Evolutionary conservation across 2,329 filamentous ascomycete species (phyloP), one percentile per base, ranked within the genome.

Genomic region (Penicillium sp.): DNA sequence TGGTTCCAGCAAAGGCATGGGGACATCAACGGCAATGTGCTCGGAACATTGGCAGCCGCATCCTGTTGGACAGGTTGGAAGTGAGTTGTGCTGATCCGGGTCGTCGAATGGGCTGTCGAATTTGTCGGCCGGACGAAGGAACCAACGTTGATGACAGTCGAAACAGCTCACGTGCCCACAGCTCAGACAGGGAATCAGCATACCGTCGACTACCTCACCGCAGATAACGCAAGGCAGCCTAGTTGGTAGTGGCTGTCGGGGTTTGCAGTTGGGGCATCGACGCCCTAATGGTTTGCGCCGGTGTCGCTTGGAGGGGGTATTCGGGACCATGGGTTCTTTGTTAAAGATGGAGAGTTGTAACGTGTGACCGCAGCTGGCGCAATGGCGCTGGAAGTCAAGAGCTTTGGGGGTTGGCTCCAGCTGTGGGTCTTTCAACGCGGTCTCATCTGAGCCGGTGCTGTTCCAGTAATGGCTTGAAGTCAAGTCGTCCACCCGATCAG

Each of bases 141-240:
- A 77, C 76, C 77, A 79, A 40, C 65, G 65, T 40, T 66, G 67
- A 47, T 79, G 77, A 60, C 79, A 81, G 19, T 71, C 65, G 50
- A 77, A 76, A 62, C 79, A 80, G 56, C 73, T 74, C 19, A 79
- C 72, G 56, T 81, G 79, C 19, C 79, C 78, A 62, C 79, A 81
- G 45, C 72, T 71, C 11, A 80, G 67, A 58, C 79, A 81, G 5
- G 79, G 79, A 2, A 76, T 68, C 45, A 79, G 70, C 65, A 79
- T 78, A 25, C 78, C 78, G 50, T 71, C 67, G 7, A 79, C 68
- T 4, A 72, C 66, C 61, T 76, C 75, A 21, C 71, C 68, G 62
- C 79, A 81, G 33, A 81, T 74, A 8, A 74, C 67, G 59, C 79
- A 81, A 50, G 72, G 70, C n/a, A 75, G 64, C 50, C 69, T 71